A percentile compares a stretch with the other conserved stretches of the same genome.
phyloP scores from a whole-genome alignment of 257 asterid species.

The Scutellaria galericulata region DNA sequence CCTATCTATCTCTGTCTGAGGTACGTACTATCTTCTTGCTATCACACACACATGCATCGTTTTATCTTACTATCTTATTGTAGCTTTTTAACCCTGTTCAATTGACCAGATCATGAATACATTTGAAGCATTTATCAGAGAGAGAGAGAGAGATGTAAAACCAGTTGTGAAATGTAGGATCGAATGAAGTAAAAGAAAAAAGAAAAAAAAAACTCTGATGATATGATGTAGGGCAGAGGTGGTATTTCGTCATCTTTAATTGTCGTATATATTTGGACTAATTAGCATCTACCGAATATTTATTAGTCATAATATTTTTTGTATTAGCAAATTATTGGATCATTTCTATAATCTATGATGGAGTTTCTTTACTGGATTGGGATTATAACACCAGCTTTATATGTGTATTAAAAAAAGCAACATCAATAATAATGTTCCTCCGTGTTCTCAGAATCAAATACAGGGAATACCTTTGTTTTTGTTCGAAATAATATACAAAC shows the following conservation, averaged over 20 bases:
- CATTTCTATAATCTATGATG: background rate
- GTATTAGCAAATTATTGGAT: conserved; percentile 26
- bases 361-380: background rate
- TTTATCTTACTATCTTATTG: no score
- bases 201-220: no score
- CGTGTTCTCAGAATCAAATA: background rate
- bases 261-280: background rate
- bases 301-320: conserved; percentile 10
- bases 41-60: no score
- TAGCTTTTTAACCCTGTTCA: no score
- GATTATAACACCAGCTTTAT: background rate
- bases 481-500: background rate
- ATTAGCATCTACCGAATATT: conserved; percentile 11
- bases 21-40: no score
- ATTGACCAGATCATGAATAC: no score
- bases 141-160: no score
- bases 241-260: conserved; percentile 5
- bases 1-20: no score
- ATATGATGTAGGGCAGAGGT: conserved; percentile 3
- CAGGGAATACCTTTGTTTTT: background rate
- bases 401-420: background rate
- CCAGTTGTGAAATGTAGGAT: no score
- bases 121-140: no score
- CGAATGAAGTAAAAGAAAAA: no score
- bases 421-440: background rate